Conservation (phyloP, 306 rosid species). For the Prunus davidiana region DNA sequence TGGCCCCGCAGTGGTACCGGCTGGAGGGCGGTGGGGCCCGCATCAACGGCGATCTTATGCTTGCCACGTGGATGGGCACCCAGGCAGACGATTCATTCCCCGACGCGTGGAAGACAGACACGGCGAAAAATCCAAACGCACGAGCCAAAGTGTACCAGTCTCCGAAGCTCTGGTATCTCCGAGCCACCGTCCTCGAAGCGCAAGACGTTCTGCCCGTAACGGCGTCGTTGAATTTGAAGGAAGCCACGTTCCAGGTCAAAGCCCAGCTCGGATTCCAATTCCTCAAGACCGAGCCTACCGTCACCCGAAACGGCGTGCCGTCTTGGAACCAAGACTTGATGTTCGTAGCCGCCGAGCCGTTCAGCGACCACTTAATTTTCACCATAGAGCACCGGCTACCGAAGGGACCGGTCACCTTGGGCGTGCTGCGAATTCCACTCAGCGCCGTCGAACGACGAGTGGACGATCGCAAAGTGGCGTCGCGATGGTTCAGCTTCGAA, state of each 20-base stretch:
- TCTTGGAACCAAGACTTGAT: slow-evolving; percentile 77
- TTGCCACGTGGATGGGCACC: slow-evolving; percentile 91
- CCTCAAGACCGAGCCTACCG: slow-evolving; percentile 35
- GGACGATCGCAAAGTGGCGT: slow-evolving; percentile 63
- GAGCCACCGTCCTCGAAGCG: slow-evolving; percentile 71
- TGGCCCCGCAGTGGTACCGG: slow-evolving; percentile 93
- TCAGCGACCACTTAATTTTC: slow-evolving; percentile 42
- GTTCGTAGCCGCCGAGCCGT: slow-evolving; percentile 78
- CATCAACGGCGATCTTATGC: slow-evolving; percentile 64
- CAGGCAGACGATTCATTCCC: slow-evolving; percentile 85
- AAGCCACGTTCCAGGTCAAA: slow-evolving; percentile 47
- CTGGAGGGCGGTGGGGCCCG: slow-evolving; percentile 64
- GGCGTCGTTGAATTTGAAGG: slow-evolving; percentile 32
- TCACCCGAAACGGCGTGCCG: slow-evolving; percentile 36
- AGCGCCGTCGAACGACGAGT: slow-evolving; percentile 61
- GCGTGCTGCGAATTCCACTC: slow-evolving; percentile 48
- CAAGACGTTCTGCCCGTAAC: slow-evolving; percentile 48
- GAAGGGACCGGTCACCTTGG: slow-evolving; percentile 30
- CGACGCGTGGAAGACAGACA: slow-evolving; percentile 78
- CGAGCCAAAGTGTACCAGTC: slow-evolving; percentile 71
- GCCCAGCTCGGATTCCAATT: slow-evolving; percentile 71
- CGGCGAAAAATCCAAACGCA: slow-evolving; percentile 30
- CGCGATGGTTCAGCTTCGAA: slow-evolving; percentile 68
- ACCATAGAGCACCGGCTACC: slow-evolving; percentile 52
- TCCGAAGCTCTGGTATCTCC: slow-evolving; percentile 86